These are phyloP conservation scores for Gamsiella multidivaricata DNA, from an alignment of 192 early-diverging fungal species.

Conservation along the genomic window DNA sequence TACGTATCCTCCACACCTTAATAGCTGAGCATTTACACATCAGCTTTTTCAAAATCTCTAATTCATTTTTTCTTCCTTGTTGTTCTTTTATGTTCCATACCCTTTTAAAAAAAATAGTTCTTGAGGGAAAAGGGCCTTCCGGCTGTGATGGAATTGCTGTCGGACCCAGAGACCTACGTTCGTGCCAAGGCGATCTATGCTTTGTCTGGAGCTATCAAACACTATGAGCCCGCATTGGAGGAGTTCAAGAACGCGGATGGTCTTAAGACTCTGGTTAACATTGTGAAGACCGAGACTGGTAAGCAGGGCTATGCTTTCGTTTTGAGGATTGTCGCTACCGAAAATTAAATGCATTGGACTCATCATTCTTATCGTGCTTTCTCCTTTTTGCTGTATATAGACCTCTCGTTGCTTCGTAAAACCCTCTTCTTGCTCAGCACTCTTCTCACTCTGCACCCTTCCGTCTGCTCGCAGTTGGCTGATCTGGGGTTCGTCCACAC, in stretches of 20 bases:
- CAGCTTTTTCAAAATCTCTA: no score
- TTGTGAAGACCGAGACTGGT: slow-evolving; percentile 61
- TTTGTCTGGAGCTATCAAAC: slow-evolving; percentile 73
- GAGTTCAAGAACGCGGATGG: slow-evolving; percentile 66
- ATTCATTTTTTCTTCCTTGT: background rate
- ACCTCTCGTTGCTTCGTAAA: slow-evolving; percentile 60
- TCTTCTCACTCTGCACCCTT: slow-evolving; percentile 68
- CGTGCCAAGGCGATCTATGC: slow-evolving; percentile 79
- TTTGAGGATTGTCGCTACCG: no score
- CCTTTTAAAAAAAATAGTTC: slow-evolving; percentile 60
- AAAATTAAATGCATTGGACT: no score
- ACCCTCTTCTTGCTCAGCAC: slow-evolving; percentile 72
- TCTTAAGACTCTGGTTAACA: slow-evolving; percentile 53
- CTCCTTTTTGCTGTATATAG: slow-evolving; percentile 30
- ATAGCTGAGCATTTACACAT: no score
- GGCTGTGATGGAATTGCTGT: slow-evolving; percentile 59
- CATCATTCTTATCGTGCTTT: background rate
- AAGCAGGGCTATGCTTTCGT: slow-evolving; percentile 19
- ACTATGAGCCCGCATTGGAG: slow-evolving; percentile 62
- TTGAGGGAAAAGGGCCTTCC: slow-evolving; percentile 59
- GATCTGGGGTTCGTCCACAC: slow-evolving; percentile 60
- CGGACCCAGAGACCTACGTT: slow-evolving; percentile 54
- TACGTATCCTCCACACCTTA: slow-evolving; percentile 54
- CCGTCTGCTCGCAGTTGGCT: slow-evolving; percentile 54
- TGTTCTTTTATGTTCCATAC: background rate